A percentile compares a stretch with the other conserved stretches of the same genome.
Evolutionary conservation across 164 flowering plant genomes (phyloP).

Genomic region (Macadamia integrifolia): DNA sequence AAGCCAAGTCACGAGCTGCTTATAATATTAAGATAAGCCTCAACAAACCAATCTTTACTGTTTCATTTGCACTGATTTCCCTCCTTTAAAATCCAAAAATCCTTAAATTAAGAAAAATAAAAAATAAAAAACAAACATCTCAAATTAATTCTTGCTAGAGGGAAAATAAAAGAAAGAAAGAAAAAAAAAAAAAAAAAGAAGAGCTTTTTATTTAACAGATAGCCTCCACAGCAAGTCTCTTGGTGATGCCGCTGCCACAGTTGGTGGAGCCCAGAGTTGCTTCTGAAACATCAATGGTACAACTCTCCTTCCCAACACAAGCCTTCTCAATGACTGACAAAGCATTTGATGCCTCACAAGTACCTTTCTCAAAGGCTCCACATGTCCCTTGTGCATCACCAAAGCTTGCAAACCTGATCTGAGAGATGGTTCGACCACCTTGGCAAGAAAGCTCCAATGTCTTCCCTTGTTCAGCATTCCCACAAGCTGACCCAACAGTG

Average conservation of each 20-base stretch:
- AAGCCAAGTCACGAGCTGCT: too few relatives aligned
- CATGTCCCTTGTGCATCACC: constrained; percentile 50
- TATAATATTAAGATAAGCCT: too few relatives aligned
- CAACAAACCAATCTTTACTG: too few relatives aligned
- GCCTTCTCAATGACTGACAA: constrained; percentile 14
- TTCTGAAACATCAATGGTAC: constrained; percentile 17
- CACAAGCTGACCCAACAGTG: constrained; percentile 34
- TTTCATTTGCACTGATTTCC: too few relatives aligned
- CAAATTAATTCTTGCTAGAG: too few relatives aligned
- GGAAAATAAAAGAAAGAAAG: too few relatives aligned
- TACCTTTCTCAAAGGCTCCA: constrained; percentile 40
- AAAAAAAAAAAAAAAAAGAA: too few relatives aligned
- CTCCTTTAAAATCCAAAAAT: too few relatives aligned
- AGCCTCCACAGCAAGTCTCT: constrained; percentile 24
- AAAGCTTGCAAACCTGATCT: constrained; percentile 45
- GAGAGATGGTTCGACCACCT: constrained; percentile 28
- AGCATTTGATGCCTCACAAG: constrained; percentile 23
- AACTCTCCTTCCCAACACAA: constrained; percentile 18
- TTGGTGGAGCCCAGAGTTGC: constrained; percentile 7
- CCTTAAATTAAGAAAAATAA: too few relatives aligned
- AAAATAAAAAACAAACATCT: too few relatives aligned
- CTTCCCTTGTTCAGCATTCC: constrained; percentile 26
- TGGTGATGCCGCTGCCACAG: not conserved
- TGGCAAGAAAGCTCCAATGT: constrained; percentile 45
- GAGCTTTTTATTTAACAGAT: constrained; percentile 5